Percentiles rank a stretch among this genome's conserved stretches.
Evolutionary conservation across 768 basidiomycete genomes (phyloP).

Genomic region (Leccinum broughii): DNA sequence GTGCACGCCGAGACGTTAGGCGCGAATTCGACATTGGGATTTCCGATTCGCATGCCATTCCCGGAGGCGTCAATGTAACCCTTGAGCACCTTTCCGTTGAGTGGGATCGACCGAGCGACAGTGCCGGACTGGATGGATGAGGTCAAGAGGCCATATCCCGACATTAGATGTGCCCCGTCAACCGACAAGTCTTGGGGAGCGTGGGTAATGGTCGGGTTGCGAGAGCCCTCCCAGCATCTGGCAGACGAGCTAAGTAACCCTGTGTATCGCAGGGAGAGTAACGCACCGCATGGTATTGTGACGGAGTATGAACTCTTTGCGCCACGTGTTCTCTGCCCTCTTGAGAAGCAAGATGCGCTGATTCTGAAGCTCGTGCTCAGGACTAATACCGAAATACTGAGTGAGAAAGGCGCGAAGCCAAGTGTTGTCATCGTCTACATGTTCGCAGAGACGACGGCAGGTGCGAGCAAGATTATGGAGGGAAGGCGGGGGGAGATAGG

Average conservation of each 20-base stretch:
- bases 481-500: constrained; percentile 64
- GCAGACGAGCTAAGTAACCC: constrained; percentile 6
- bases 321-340: constrained; percentile 63
- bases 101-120: constrained; percentile 69
- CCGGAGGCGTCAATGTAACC: constrained; percentile 71
- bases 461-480: constrained; percentile 59
- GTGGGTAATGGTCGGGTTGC: constrained; percentile 60
- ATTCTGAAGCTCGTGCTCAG: constrained; percentile 56
- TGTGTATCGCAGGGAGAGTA: not conserved
- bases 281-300: constrained; percentile 55
- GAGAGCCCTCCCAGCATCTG: constrained; percentile 73
- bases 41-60: constrained; percentile 59
- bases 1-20: constrained; percentile 63
- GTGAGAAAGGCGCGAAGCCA: constrained; percentile 76
- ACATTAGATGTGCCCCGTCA: constrained; percentile 59
- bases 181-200: constrained; percentile 61
- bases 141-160: constrained; percentile 54
- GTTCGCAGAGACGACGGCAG: constrained; percentile 52
- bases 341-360: constrained; percentile 52
- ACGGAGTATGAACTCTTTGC: constrained; percentile 62
- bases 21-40: constrained; percentile 73
- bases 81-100: constrained; percentile 66
- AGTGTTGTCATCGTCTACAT: constrained; percentile 76
- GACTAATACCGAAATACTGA: constrained; percentile 65
- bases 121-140: constrained; percentile 68